Evolutionary conservation across 768 basidiomycete genomes (phyloP), one percentile per base, ranked within the genome.

Genomic region (Phanerodontia chrysosporium): DNA sequence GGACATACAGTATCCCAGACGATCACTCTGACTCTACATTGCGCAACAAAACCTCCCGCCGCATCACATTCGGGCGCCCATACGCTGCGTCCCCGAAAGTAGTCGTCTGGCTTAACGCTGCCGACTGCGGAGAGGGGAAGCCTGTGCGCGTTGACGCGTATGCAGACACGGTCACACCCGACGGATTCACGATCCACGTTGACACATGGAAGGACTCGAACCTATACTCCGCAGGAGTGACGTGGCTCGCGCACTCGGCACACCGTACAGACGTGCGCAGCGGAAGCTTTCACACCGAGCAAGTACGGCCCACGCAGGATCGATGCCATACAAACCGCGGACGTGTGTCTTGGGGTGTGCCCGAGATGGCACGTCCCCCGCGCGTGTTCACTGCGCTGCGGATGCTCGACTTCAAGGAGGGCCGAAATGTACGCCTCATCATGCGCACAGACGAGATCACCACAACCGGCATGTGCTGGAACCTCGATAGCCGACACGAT

Each of bases 141-240:
- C 13, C 27, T 44, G 14, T 12, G 24, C 55, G 55, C 24, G 28
- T 55, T 3, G 2, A 3, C 12, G 49, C 28, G 6, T 51, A 9
- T 10, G 56, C 46, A 9, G 28, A 21, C 24, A 30, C 18, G 29
- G 27, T 57, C 56, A 49, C 56, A 8, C 46, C 6, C 8, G 45
- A 49, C 2, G 56, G 48, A 3, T 57, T 57, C 48, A 57, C 56
- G 13, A 30, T 57, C 45, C 56, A 57, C 46, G 5, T 57, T 46
- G 56, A 57, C 25, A 49, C 56, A 7, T 48, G 56, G 56, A 8
- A 22, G 21, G 45, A 28, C 30, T 7, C 56, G 16, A 49, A 32
- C 16, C 21, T 57, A 2, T 57, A 21, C 6, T n/a, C 24, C 16
- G 56, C 56, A 6, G 56, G 56, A 45, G 46, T 28, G 21, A 8